Percentiles rank a stretch among this genome's conserved stretches.
phyloP scores from a whole-genome alignment of 2,329 filamentous ascomycete genomes.

The Nemania sp. region DNA sequence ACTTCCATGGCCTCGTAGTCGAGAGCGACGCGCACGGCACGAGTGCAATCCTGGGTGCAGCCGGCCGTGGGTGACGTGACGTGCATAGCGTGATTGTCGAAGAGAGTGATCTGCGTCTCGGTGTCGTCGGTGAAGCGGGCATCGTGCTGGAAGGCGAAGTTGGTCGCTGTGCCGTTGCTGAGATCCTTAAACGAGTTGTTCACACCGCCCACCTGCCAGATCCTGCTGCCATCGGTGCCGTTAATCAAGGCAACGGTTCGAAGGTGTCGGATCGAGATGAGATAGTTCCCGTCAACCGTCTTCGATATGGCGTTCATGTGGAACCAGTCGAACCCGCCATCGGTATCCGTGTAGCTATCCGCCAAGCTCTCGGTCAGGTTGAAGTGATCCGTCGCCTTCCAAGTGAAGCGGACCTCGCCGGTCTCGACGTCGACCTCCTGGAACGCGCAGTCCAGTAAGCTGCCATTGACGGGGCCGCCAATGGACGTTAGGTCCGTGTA shows the following conservation, averaged over 20 bases:
- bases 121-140: constrained; percentile 52
- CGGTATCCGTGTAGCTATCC: constrained; percentile 17
- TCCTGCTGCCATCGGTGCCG: constrained; percentile 49
- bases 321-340: constrained; percentile 53
- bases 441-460: constrained; percentile 54
- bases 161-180: constrained; percentile 52
- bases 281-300: constrained; percentile 53
- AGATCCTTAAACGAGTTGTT: constrained; percentile 55
- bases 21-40: constrained; percentile 60
- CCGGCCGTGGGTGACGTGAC: constrained; percentile 41
- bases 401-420: constrained; percentile 54
- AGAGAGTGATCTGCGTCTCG: constrained; percentile 52
- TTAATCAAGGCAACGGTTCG: constrained; percentile 50
- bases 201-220: constrained; percentile 56
- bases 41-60: constrained; percentile 51
- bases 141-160: constrained; percentile 57
- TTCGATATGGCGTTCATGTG: constrained; percentile 56
- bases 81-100: constrained; percentile 55
- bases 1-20: constrained; percentile 59
- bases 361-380: constrained; percentile 37
- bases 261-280: constrained; percentile 54
- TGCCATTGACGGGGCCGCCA: constrained; percentile 50
- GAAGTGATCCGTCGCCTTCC: constrained; percentile 52
- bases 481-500: constrained; percentile 49
- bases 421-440: constrained; percentile 56